These are phyloP conservation scores for Diospyros kaki DNA, from an alignment of 148 eudicot species.

Conservation along the genomic window DNA sequence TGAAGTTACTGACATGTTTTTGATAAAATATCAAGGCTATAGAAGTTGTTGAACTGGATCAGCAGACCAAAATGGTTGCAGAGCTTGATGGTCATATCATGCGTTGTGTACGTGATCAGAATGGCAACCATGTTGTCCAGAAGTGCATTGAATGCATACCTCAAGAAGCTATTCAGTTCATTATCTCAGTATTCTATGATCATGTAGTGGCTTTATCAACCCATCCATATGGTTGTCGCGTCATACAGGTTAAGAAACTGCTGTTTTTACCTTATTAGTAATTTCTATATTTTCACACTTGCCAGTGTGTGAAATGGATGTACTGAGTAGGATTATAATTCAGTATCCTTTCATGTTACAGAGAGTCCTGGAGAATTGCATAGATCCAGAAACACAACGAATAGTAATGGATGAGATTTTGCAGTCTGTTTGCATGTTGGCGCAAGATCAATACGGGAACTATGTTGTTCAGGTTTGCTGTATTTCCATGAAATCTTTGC, in stretches of 20 bases:
- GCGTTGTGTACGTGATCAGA: constrained; percentile 94
- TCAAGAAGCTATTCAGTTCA: constrained; percentile 63
- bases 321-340: not conserved
- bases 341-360: constrained; percentile 29
- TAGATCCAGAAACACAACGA: constrained; percentile 54
- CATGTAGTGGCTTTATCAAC: constrained; percentile 78
- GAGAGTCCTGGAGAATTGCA: constrained; percentile 94
- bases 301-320: not conserved
- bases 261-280: not conserved
- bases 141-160: constrained; percentile 94
- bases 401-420: constrained; percentile 79
- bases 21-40: constrained; percentile 49
- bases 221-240: constrained; percentile 97
- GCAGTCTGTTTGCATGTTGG: constrained; percentile 67
- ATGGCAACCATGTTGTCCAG: constrained; percentile 90
- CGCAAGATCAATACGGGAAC: constrained; percentile 85
- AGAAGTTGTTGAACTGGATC: constrained; percentile 83
- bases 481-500: not conserved
- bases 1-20: not conserved
- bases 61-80: constrained; percentile 67
- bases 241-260: constrained; percentile 50
- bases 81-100: constrained; percentile 88
- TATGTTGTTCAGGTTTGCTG: constrained; percentile 75
- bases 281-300: not conserved
- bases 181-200: constrained; percentile 69